A percentile compares a stretch with the other conserved stretches of the same genome.
These are phyloP conservation scores for Boletus patriciae DNA, from an alignment of 768 basidiomycete genomes.

Conservation along the genomic window DNA sequence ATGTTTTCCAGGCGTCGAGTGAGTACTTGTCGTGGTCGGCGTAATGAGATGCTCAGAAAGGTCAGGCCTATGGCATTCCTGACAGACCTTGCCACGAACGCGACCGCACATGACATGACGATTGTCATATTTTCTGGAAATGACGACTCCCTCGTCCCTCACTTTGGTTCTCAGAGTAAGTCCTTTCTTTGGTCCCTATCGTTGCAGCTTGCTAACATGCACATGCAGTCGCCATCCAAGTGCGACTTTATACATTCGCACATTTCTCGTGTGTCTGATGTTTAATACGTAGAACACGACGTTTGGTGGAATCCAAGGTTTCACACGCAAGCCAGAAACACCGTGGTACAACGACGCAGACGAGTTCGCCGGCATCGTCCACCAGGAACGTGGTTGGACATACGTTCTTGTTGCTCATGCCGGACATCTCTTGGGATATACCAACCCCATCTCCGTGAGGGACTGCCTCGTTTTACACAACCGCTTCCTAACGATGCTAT, in stretches of 20 bases:
- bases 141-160: constrained; percentile 62
- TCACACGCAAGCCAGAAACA: constrained; percentile 64
- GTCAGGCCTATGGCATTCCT: constrained; percentile 62
- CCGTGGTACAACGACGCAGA: constrained; percentile 61
- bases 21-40: constrained; percentile 9
- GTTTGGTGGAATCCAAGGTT: constrained; percentile 75
- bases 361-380: constrained; percentile 62
- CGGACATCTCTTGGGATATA: constrained; percentile 38
- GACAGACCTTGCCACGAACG: constrained; percentile 63
- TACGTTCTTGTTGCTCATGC: constrained; percentile 41
- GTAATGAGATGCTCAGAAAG: background rate
- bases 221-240: constrained; percentile 54
- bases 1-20: constrained; percentile 34
- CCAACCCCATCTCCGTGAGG: constrained; percentile 46
- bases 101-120: constrained; percentile 45
- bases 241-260: constrained; percentile 14
- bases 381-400: constrained; percentile 68
- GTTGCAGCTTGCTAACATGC: constrained; percentile 3
- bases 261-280: background rate
- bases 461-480: background rate
- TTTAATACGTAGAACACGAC: constrained; percentile 60
- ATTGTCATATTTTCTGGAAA: constrained; percentile 67
- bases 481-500: background rate
- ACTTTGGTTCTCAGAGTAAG: constrained; percentile 62
- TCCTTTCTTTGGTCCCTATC: background rate